Evolutionary conservation across 2,329 filamentous ascomycete species (phyloP), one percentile per base, ranked within the genome.

Genomic region (Coniochaeta sp.): DNA sequence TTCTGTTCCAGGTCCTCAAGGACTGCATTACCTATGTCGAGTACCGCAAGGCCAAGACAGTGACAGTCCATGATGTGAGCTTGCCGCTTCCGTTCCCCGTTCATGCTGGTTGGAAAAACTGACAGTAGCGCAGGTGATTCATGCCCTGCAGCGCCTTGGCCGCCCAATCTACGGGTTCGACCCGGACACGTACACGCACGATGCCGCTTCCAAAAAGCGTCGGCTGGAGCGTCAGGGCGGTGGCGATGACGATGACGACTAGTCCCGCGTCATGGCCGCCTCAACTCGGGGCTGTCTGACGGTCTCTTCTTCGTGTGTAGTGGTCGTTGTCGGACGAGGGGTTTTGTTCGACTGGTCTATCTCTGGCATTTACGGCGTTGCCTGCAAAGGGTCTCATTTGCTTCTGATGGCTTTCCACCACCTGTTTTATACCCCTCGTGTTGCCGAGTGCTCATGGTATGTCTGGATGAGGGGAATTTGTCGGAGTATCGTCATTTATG

Each of bases 11-110:
- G 85, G 79, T 88, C 1, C 66, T 89, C 0, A 63, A 65, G 0
- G 77, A 82, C 44, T 81, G 78, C 6, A 74, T 81, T 0, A 70
- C 73, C 0, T 85, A 81, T 26, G 74, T 79, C 0, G 85, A 89
- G 10, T 75, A 88, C 56, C 69, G 79, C 0, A 71, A 75, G 0
- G 74, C 81, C 0, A 89, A 89, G 71, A 90, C 88, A 0, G 77
- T 90, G 0, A 88, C 84, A 0, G 76, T 84, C 0, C 71, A 76
- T 0, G 88, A 90, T 64, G 87, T 88, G 67, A 69, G 80, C 74
- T 14, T 47, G 42, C 42, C n/a, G n/a, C 28, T 17, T 26, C 10
- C 10, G 17, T 24, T 50, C 26, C 24, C 12, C 4, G 14, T 14
- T 14, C 6, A 50, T 22, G 5, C 14, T 14, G 2, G 12, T 26